Evolutionary conservation across 83 land plant species (phyloP), one percentile per base, ranked within the genome.

Genomic region (Picea abies): DNA sequence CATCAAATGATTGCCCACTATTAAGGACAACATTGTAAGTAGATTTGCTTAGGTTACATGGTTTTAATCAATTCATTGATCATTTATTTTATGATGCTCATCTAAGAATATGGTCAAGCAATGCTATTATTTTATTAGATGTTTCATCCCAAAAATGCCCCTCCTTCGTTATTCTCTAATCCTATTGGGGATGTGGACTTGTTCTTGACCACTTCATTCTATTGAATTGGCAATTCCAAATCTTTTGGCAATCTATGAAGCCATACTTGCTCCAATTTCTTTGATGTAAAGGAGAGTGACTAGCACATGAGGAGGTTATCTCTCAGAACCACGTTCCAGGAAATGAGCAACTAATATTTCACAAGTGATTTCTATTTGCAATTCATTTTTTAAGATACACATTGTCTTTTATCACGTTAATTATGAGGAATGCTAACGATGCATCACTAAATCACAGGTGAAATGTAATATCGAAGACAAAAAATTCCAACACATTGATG

Each of bases 401-500:
- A 35, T 67, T 67, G 72, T 69, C 41, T 71, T 71, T 44, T 72
- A 47, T 16, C 3, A 37, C 22, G 52, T 41, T 20, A 2, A 19
- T 3, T 10, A 41, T 41, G 9, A 47, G 6, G 39, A 72, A 72
- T 37, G 35, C 76, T 72, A 72, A 72, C 22, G 4, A 41, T 72
- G 39, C 25, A 72, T 41, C 8, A 19, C 22, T 7, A 72, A 41
- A 41, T 72, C 8, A 77, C 87, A 93, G 95, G 90, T 93, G 41
- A 86, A 88, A 80, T 77, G 82, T 58, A 93, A 93, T 78, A 85
- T 93, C 44, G 88, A 91, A n/a, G 86, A 78, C 29, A 84, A 82
- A 78, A 82, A 88, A 63, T 81, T 86, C 81, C 95, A 93, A 49
- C 95, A 88, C 52, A 80, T 93, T 67, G 95, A 93, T 89, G 93